Base-by-base conservation (phyloP, 768 basidiomycete genomes). In the Lentinula detonsa region DNA sequence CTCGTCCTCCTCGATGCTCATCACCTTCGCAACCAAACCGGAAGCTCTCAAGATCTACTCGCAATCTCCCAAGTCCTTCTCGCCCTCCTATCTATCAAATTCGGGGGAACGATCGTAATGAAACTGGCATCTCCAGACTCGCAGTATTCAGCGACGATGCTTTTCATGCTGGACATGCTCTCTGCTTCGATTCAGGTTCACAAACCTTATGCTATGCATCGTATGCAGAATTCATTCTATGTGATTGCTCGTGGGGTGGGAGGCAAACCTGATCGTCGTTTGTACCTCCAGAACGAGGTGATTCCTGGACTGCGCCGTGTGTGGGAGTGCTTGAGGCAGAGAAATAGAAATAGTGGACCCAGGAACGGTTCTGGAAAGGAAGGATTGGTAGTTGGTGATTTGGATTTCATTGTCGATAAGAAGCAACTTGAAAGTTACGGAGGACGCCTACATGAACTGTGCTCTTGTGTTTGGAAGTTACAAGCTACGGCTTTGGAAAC, bases 1-100 rank as follows among this genome's bases (percentile, higher is more conserved):
- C 62, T 75, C 16, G 73, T 73, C 16, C 61, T 74, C 9, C 67
- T 74, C 55, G 74, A 74, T 54, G 74, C 69, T 10, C 74, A 74
- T 58, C 69, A 69, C 2, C 61, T 74, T 16, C 72, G 74, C 46
- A 66, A 53, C 21, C 60, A 50, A 39, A 33, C 52, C 2, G 35
- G 16, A 2, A 57, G 15, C 34, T 63, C 61, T 56, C 63, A 64
- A 31, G 69, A 69, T 42, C 68, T 68, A 23, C 67, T 74, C 28
- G 64, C 71, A 23, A 67, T 73, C 33, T 65, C 21, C 10, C 72
- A 74, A 64, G 50, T 75, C 21, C 65, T 74, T 56, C 68, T 71
- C 37, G 72, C 2, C 21, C 66, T 74, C 16, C 59, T 59, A 28
- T 57, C 69, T 2, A 66, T 69, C 10, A 51, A 62, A 9, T 42